phyloP scores from a whole-genome alignment of 176 grass and related monocot genomes.

The Triticum turgidum region DNA sequence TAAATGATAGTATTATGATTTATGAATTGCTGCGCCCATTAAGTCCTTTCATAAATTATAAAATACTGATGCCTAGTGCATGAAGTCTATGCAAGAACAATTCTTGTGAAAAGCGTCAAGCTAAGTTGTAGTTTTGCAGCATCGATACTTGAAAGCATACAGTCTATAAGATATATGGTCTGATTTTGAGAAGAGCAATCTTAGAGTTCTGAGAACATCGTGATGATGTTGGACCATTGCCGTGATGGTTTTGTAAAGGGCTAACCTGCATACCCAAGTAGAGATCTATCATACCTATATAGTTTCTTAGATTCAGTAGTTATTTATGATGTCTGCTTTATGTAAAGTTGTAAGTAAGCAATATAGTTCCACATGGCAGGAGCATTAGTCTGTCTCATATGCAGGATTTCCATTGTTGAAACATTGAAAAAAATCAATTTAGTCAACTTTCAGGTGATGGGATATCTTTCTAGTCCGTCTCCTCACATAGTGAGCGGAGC shows the following conservation, averaged over 20 bases:
- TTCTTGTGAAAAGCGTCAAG: not conserved
- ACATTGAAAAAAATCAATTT: slow-evolving; percentile 23
- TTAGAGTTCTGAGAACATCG: not conserved
- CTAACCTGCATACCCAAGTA: slow-evolving; percentile 4
- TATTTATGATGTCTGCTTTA: not conserved
- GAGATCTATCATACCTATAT: not conserved
- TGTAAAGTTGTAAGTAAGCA: not conserved
- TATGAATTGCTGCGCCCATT: not conserved
- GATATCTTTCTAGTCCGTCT: slow-evolving; percentile 90
- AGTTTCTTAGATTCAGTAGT: not conserved
- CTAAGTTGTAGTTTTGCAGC: not conserved
- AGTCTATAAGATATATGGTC: not conserved
- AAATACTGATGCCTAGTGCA: not conserved
- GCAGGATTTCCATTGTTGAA: slow-evolving; percentile 12
- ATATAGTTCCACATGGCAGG: slow-evolving; percentile 3
- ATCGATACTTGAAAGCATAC: not conserved
- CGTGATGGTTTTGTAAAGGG: not conserved
- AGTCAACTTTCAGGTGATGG: slow-evolving; percentile 81
- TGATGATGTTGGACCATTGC: slow-evolving; percentile 16
- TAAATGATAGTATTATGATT: slow-evolving; percentile 5
- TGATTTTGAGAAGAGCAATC: not conserved
- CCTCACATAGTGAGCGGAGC: slow-evolving; percentile 89
- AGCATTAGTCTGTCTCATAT: slow-evolving; percentile 1
- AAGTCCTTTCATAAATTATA: not conserved
- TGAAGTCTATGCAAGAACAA: slow-evolving; percentile 18